Evolutionary conservation across 495 filamentous ascomycete genomes (phyloP).

Genomic region (Aspergillus haitiensis): DNA sequence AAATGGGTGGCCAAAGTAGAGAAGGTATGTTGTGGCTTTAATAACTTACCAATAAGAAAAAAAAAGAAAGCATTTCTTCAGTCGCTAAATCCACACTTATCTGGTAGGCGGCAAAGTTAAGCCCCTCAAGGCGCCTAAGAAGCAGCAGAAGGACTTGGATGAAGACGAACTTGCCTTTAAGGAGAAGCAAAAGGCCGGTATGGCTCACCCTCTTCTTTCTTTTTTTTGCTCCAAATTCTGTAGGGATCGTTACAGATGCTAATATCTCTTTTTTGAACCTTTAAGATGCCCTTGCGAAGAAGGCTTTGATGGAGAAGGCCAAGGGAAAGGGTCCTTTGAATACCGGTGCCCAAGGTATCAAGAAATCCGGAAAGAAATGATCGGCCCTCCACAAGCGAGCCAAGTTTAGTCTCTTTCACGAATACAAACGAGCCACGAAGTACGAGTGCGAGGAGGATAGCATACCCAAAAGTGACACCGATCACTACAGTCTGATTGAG

Average conservation of each 20-base stretch:
- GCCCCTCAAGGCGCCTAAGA: slow-evolving; percentile 80
- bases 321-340: slow-evolving; percentile 64
- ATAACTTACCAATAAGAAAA: not conserved
- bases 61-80: not conserved
- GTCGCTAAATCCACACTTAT: slow-evolving; percentile 9
- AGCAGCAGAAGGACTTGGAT: slow-evolving; percentile 70
- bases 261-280: not conserved
- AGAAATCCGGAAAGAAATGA: slow-evolving; percentile 90
- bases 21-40: slow-evolving; percentile 48
- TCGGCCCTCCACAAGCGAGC: not conserved
- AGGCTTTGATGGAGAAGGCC: slow-evolving; percentile 66
- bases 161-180: slow-evolving; percentile 74
- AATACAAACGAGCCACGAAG: slow-evolving; percentile 38
- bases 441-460: slow-evolving; percentile 20
- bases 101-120: slow-evolving; percentile 76
- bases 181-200: slow-evolving; percentile 74
- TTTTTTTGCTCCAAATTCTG: not conserved
- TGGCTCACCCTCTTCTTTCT: slow-evolving; percentile 23
- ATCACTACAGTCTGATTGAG: slow-evolving; percentile 19
- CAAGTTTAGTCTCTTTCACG: slow-evolving; percentile 26
- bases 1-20: slow-evolving; percentile 69
- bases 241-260: not conserved
- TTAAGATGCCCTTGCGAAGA: slow-evolving; percentile 74
- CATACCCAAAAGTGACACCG: slow-evolving; percentile 18
- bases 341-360: slow-evolving; percentile 79